Evolutionary conservation across 2,329 filamentous ascomycete species (phyloP).

Genomic region (Sporothrix curviconia): DNA sequence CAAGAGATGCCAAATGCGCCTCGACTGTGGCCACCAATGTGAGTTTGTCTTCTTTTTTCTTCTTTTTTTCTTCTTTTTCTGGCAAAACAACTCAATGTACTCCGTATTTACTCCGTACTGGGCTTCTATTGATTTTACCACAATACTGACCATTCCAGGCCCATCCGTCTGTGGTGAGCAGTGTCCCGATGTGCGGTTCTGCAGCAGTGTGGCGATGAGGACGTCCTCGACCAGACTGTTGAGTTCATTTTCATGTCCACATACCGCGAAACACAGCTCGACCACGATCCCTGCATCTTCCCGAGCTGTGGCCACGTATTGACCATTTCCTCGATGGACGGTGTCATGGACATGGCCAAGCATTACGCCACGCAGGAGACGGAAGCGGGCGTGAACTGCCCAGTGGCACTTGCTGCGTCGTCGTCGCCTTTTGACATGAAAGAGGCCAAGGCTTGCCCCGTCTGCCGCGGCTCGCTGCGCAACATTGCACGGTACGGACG

Average conservation of each 20-base stretch:
- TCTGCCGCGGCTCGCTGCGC: conserved; percentile 43
- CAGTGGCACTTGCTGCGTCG: conserved; percentile 9
- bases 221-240: conserved; percentile 34
- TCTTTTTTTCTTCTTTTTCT: neutral
- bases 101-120: too few relatives aligned
- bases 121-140: too few relatives aligned
- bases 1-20: conserved; percentile 44
- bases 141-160: conserved; percentile 9
- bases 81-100: too few relatives aligned
- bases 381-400: conserved; percentile 27
- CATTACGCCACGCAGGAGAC: conserved; percentile 40
- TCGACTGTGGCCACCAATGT: conserved; percentile 56
- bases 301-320: conserved; percentile 58
- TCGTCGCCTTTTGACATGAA: neutral
- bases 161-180: conserved; percentile 59
- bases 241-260: conserved; percentile 49
- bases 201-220: conserved; percentile 47
- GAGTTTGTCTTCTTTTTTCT: neutral
- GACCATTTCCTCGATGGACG: conserved; percentile 55
- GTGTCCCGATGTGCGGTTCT: conserved; percentile 48
- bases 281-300: conserved; percentile 56
- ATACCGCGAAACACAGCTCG: conserved; percentile 52
- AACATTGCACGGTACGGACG: conserved; percentile 54
- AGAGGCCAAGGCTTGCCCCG: conserved; percentile 38
- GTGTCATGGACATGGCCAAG: conserved; percentile 46